Evolutionary conservation across 805 yeast genomes (phyloP).

Genomic region (Candida loeiensis): DNA sequence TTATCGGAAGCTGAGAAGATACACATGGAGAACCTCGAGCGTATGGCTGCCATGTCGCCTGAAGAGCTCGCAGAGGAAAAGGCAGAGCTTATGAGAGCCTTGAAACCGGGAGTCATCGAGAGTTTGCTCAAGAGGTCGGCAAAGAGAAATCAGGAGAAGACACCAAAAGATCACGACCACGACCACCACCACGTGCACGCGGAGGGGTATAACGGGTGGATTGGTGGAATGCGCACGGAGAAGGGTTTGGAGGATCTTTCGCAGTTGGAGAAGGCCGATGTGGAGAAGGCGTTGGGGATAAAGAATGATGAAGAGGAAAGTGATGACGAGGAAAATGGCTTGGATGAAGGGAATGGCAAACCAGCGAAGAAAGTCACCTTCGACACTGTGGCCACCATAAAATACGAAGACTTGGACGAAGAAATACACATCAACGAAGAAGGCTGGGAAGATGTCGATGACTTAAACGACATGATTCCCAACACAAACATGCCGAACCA

Average conservation of each 20-base stretch:
- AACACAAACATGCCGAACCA: constrained; percentile 37
- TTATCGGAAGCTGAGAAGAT: constrained; percentile 65
- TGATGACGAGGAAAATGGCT: constrained; percentile 11
- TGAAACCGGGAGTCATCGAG: constrained; percentile 68
- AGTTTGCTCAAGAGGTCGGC: constrained; percentile 56
- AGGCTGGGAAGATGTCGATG: constrained; percentile 51
- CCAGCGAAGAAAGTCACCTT: constrained; percentile 30
- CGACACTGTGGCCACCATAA: constrained; percentile 27
- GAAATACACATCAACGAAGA: constrained; percentile 25
- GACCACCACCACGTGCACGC: constrained; percentile 31
- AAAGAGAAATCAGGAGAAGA: constrained; percentile 30
- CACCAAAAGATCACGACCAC: constrained; percentile 14
- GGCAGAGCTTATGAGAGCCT: constrained; percentile 58
- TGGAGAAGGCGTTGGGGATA: constrained; percentile 35
- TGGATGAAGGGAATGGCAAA: constrained; percentile 7
- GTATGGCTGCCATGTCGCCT: constrained; percentile 56
- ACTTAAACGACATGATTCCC: constrained; percentile 51
- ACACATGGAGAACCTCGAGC: constrained; percentile 69
- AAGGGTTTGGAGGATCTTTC: constrained; percentile 30
- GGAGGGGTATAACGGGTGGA: constrained; percentile 42
- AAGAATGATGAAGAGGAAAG: constrained; percentile 10
- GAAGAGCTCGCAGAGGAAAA: constrained; percentile 63
- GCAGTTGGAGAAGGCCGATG: constrained; percentile 32
- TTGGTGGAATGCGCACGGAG: constrained; percentile 38
- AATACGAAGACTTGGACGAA: constrained; percentile 26